Evolutionary conservation across 352 stramenopile genomes (phyloP).

Genomic region (Phytophthora citricola): DNA sequence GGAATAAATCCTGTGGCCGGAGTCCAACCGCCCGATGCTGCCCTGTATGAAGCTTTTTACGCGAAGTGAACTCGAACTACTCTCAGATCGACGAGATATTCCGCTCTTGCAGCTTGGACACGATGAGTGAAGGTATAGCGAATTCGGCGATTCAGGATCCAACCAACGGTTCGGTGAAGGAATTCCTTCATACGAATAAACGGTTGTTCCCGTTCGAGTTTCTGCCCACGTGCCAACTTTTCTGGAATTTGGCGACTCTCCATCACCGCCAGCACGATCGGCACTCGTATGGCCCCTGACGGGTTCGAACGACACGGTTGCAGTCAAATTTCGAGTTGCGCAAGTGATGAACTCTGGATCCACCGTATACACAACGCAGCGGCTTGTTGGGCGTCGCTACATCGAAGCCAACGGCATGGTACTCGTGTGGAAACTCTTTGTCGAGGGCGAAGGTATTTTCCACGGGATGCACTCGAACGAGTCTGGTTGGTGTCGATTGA

Average conservation of each 20-base stretch:
- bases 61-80: slow-evolving; percentile 18
- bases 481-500: slow-evolving; percentile 5
- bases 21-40: neutral
- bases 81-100: slow-evolving; percentile 18
- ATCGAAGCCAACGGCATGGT: neutral
- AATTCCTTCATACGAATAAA: slow-evolving; percentile 7
- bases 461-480: neutral
- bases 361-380: neutral
- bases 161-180: neutral
- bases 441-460: slow-evolving; percentile 2
- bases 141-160: slow-evolving; percentile 1
- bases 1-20: neutral
- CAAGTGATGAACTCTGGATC: neutral
- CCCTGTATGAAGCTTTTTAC: slow-evolving; percentile 1
- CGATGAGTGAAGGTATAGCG: neutral
- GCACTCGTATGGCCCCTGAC: neutral
- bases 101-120: neutral
- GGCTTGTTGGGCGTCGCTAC: slow-evolving; percentile 3
- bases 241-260: neutral
- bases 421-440: neutral
- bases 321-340: slow-evolving; percentile 5
- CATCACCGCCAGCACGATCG: slow-evolving; percentile 3
- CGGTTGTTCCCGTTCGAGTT: slow-evolving; percentile 5
- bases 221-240: neutral
- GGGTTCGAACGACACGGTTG: slow-evolving; percentile 1